Base-by-base conservation (phyloP, 2,329 filamentous ascomycete species). In the Aspergillus nomiae region DNA sequence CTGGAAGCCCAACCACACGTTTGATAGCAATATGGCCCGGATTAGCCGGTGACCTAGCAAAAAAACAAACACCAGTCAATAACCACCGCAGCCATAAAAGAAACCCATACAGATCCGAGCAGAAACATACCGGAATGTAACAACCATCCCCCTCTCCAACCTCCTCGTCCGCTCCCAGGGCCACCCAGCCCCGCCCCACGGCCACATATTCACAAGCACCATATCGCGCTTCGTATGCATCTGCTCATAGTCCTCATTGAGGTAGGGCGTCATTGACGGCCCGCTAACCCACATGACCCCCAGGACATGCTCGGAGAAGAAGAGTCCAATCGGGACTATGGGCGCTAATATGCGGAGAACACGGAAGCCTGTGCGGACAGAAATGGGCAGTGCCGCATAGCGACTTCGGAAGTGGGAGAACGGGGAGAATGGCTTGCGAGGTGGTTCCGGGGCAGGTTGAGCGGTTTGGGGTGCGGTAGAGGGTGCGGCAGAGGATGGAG, bases 1-100 rank as follows among this genome's bases (percentile, higher is more conserved):
- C 93, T 58, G 90, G 89, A 4, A 97, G 73, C 0, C 87, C 95
- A 30, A 97, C 84, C 12, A 99, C 85, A 46, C 95, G 85, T 81
- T 99, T 99, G 38, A 97, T 87, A 0, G 87, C 87, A 48, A 89
- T 81, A 26, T 85, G 82, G 34, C 92, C 87, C 0, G 92, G 90
- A 64, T 90, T 85, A 16, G 84, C 79, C 0, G 94, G 93, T 56
- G 87, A 92, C 74, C 90, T 93, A 63, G 28, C 3, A 24, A 38
- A 24, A 41, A 41, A 4, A n/a, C 4, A n/a, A 53, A n/a, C n/a
- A n/a, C n/a, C 11, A 56, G 32, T 41, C 32, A 63, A 21, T n/a
- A 16, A 56, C 14, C 12, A 34, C 45, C 21, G 53, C 24, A 65
- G 41, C 45, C 64, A 24, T 28, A 46, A 50, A 38, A 16, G 54